Evolutionary conservation across 139 green algal species (phyloP).

Genomic region (Coelastrella sp.): DNA sequence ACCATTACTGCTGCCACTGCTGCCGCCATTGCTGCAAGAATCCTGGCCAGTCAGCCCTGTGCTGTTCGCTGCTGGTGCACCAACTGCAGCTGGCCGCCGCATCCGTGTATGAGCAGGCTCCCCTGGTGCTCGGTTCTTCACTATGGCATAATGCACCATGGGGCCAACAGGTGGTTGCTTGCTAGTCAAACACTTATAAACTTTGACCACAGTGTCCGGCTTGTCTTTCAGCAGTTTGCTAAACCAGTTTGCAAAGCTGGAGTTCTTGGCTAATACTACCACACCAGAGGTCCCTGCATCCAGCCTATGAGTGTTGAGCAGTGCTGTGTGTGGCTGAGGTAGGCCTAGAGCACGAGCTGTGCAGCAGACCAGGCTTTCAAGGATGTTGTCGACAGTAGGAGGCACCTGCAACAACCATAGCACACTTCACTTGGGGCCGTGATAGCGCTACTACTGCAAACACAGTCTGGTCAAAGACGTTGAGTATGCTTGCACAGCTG

Average conservation of each 20-base stretch:
- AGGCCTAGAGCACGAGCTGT: constrained; percentile 61
- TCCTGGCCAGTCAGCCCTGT: too few relatives aligned
- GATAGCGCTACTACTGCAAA: too few relatives aligned
- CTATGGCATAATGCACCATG: constrained; percentile 65
- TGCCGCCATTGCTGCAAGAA: background rate
- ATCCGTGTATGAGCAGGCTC: constrained; percentile 67
- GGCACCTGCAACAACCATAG: constrained; percentile 53
- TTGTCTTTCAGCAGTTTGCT: constrained; percentile 64
- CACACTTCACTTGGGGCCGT: too few relatives aligned
- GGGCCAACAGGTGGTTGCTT: constrained; percentile 45
- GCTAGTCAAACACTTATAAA: constrained; percentile 1
- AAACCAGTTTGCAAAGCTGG: constrained; percentile 71
- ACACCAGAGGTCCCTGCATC: constrained; percentile 86
- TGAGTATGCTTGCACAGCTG: too few relatives aligned
- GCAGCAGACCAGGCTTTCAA: constrained; percentile 60
- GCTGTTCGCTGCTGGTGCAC: background rate
- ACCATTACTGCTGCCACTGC: constrained; percentile 28
- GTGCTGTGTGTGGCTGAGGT: background rate
- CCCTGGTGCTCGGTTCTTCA: constrained; percentile 43
- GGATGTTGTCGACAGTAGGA: constrained; percentile 70
- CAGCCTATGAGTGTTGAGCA: constrained; percentile 70
- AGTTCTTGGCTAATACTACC: constrained; percentile 72
- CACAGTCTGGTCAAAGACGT: too few relatives aligned
- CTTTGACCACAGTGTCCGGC: constrained; percentile 8
- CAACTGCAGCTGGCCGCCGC: constrained; percentile 6